Conservation (phyloP, 495 filamentous ascomycete species). For the Elasticomyces elasticus region DNA sequence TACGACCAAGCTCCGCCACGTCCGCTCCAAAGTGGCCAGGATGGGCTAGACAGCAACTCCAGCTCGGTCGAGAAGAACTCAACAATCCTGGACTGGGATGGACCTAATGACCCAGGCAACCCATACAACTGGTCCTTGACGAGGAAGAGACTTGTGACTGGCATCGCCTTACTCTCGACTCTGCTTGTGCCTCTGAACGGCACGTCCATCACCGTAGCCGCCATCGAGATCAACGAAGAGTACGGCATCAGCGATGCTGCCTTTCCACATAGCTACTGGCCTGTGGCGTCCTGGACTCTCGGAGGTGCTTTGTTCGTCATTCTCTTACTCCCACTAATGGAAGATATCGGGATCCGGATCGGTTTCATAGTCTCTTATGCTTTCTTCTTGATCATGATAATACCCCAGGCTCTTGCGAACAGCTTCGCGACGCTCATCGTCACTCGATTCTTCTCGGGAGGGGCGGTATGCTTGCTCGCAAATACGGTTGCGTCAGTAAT, state of each 20-base stretch:
- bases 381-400: constrained; percentile 37
- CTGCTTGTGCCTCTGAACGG: constrained; percentile 17
- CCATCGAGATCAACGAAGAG: constrained; percentile 16
- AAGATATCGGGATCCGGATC: constrained; percentile 40
- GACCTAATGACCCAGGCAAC: constrained; percentile 23
- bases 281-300: constrained; percentile 40
- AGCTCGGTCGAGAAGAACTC: not conserved
- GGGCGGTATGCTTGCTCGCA: constrained; percentile 37
- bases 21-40: not conserved
- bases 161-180: constrained; percentile 23
- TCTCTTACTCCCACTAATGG: constrained; percentile 43
- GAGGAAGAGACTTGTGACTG: constrained; percentile 28
- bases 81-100: constrained; percentile 24
- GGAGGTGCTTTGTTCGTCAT: constrained; percentile 41
- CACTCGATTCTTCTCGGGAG: constrained; percentile 40
- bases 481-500: constrained; percentile 40
- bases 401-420: constrained; percentile 41
- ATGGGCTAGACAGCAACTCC: not conserved
- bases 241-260: constrained; percentile 35
- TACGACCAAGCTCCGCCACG: not conserved
- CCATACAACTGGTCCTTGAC: constrained; percentile 26
- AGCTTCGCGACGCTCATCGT: constrained; percentile 44
- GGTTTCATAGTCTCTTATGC: constrained; percentile 40
- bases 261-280: constrained; percentile 47
- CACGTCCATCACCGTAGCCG: constrained; percentile 20